These are phyloP conservation scores for Lathyrus sativus DNA, from an alignment of 306 rosid genomes.

Conservation along the genomic window DNA sequence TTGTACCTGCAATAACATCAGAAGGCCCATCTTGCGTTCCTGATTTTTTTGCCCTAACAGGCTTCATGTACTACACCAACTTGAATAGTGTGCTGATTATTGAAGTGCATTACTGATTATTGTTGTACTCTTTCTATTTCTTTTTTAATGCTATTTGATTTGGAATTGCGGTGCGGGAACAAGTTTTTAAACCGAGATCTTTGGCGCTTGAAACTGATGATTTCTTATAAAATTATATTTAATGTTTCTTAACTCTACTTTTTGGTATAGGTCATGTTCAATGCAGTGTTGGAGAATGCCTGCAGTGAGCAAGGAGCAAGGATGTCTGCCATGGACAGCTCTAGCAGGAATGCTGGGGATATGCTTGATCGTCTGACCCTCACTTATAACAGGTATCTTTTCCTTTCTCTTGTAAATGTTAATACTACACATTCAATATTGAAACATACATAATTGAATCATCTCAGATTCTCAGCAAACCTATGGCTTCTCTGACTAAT, in stretches of 20 bases:
- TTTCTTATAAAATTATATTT: background rate
- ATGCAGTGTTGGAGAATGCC: conserved; percentile 95
- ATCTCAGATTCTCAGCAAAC: background rate
- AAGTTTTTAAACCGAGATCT: background rate
- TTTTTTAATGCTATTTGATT: conserved; percentile 4
- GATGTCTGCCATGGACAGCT: conserved; percentile 99
- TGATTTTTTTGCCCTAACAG: background rate
- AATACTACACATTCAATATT: conserved; percentile 5
- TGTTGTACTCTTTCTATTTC: conserved; percentile 5
- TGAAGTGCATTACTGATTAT: conserved; percentile 2
- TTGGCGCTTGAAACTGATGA: background rate
- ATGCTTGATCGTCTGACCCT: conserved; percentile 99
- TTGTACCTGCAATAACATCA: background rate
- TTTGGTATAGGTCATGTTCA: conserved; percentile 72
- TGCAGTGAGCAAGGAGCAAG: conserved; percentile 99
- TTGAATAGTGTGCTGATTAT: conserved; percentile 7
- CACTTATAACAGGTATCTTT: conserved; percentile 78
- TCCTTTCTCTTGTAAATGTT: conserved; percentile 22
- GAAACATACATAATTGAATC: background rate
- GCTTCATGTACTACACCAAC: background rate
- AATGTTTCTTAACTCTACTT: background rate
- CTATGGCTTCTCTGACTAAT: conserved; percentile 36
- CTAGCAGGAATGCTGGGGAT: conserved; percentile 98
- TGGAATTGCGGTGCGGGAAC: background rate
- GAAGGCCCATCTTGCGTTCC: background rate